phyloP scores from a whole-genome alignment of 306 rosid species.

The Astragalus membranaceus region DNA sequence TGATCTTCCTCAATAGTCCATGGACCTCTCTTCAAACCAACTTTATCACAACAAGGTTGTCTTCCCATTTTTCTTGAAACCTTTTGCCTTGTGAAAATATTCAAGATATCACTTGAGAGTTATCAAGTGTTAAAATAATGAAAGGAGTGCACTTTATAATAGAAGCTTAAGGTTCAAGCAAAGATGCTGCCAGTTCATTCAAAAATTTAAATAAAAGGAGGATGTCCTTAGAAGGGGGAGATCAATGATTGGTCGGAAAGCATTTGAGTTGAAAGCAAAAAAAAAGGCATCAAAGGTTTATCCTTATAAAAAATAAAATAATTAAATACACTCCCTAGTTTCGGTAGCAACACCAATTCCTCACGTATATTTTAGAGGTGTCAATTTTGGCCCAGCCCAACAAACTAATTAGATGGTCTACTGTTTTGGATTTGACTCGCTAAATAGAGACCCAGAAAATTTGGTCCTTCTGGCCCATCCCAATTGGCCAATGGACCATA shows the following conservation, averaged over 20 bases:
- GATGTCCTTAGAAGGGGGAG: conserved; percentile 67
- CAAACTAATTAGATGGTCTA: too few species aligned
- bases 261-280: conserved; percentile 36
- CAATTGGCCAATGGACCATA: too few species aligned
- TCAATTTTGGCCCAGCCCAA: too few species aligned
- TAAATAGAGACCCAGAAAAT: too few species aligned
- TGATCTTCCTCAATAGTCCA: conserved; percentile 98
- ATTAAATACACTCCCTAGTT: too few species aligned
- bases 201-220: conserved; percentile 35
- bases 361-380: too few species aligned
- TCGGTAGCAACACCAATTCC: too few species aligned
- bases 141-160: conserved; percentile 35
- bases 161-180: conserved; percentile 51
- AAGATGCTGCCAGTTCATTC: conserved; percentile 97
- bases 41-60: conserved; percentile 90
- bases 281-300: conserved; percentile 26
- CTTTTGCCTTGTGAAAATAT: neutral
- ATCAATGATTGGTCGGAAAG: conserved; percentile 71
- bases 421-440: too few species aligned
- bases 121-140: conserved; percentile 22
- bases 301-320: too few species aligned
- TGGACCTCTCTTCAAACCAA: conserved; percentile 93
- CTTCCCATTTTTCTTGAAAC: conserved; percentile 59
- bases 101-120: conserved; percentile 1
- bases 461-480: too few species aligned